Evolutionary conservation across 2,329 filamentous ascomycete genomes (phyloP), one percentile per base, ranked within the genome.

Genomic region (Exophiala sp.): DNA sequence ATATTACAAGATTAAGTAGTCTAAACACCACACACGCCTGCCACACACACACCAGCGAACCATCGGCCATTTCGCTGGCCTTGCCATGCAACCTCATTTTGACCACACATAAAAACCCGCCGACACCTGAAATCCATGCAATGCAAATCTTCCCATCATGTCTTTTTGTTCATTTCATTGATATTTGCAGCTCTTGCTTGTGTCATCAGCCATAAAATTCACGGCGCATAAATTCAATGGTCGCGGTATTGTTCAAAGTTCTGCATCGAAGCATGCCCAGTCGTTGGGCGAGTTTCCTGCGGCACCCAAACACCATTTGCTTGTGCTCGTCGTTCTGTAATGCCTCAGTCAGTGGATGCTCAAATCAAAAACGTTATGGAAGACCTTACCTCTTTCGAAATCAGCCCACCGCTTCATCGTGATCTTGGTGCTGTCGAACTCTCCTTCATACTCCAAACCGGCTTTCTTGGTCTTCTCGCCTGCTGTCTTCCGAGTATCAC

Each of bases 381-480:
- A 6, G 10, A 33, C 20, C 71, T 70, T 75, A 80, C 83, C 85
- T 71, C 81, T 83, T 78, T 99, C 94, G 69, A 97, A 99, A 73
- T 99, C 94, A 60, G 86, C 88, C 94, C 94, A 99, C 65, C 94
- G 79, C 80, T 96, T 96, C 94, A 99, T 99, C 35, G 92, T 96
- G 69, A 99, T 99, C 82, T 96, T 95, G 72, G 87, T 95, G 71
- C 88, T 95, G 72, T 99, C 95, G 66, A 99, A 99, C 72, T 97
- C 94, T 60, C 94, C 94, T 72, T 96, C 90, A 60, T 87, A 87
- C 66, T 92, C 91, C 59, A 91, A 85, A 32, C 89, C 89, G 2
- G 82, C 88, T 75, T 92, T 94, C 78, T 92, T 91, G 11, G 83
- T 86, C 75, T 88, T 89, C 68, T 96, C 92, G 24, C 91, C 91